Percentiles rank a stretch among this genome's conserved stretches.
phyloP scores from a whole-genome alignment of 2,329 filamentous ascomycete species.

The Calonectria fujianensis region DNA sequence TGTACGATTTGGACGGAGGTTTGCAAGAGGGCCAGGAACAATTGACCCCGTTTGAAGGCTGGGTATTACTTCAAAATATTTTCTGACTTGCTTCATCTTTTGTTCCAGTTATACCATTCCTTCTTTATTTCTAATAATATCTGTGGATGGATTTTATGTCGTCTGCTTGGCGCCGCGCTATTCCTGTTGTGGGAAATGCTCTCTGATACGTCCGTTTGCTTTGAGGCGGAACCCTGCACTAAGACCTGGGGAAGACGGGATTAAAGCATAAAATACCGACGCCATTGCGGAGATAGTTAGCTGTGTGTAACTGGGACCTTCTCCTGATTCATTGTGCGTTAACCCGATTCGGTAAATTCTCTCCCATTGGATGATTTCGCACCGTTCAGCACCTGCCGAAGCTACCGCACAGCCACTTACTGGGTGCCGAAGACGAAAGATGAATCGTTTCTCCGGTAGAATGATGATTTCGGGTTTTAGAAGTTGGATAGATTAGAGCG shows the following conservation, averaged over 20 bases:
- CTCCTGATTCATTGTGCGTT: constrained; percentile 2
- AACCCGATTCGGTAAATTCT: constrained; percentile 23
- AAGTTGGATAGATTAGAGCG: not conserved
- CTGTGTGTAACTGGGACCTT: not conserved
- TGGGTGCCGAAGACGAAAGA: not conserved
- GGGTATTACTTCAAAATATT: not conserved
- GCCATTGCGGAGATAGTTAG: constrained; percentile 10
- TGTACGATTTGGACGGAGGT: not conserved
- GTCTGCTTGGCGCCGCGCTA: not conserved
- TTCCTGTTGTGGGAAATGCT: constrained; percentile 13
- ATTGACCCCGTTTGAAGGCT: not conserved
- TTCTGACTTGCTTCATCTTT: not conserved
- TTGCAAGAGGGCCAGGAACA: not conserved
- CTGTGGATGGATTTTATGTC: not conserved
- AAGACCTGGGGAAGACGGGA: constrained; percentile 5
- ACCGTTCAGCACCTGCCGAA: not conserved
- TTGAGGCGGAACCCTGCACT: not conserved
- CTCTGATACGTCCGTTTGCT: constrained; percentile 8
- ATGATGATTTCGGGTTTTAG: not conserved
- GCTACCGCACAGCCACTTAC: not conserved
- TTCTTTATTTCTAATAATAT: not conserved
- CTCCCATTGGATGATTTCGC: constrained; percentile 23
- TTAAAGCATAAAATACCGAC: constrained; percentile 4
- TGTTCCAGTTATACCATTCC: not conserved
- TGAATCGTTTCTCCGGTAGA: not conserved